These are phyloP conservation scores for Lactifluus rugatus DNA, from an alignment of 768 basidiomycete genomes.

Conservation along the genomic window DNA sequence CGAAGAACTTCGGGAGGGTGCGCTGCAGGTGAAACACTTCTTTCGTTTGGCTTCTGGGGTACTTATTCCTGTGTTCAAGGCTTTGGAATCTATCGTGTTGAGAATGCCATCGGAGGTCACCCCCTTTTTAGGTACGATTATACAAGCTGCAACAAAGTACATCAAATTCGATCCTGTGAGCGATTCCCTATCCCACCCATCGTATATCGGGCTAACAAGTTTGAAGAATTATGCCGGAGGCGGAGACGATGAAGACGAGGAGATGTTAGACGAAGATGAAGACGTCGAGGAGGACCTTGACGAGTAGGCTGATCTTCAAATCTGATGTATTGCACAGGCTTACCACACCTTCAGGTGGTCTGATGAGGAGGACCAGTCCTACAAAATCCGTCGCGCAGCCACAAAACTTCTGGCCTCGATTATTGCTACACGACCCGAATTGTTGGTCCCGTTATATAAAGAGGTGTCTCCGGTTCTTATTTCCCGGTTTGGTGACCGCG, in stretches of 20 bases:
- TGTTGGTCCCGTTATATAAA: constrained; percentile 69
- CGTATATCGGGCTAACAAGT: constrained; percentile 4
- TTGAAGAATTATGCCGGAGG: constrained; percentile 74
- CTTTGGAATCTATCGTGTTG: constrained; percentile 76
- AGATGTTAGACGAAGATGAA: constrained; percentile 55
- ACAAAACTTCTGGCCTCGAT: constrained; percentile 82
- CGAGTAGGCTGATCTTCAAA: constrained; percentile 39
- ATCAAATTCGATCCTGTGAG: constrained; percentile 92
- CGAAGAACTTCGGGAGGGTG: constrained; percentile 74
- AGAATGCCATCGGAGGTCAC: constrained; percentile 78
- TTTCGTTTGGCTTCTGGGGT: not conserved
- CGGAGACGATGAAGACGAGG: constrained; percentile 54
- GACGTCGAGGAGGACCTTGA: constrained; percentile 75
- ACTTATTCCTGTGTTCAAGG: constrained; percentile 33
- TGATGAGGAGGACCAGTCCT: constrained; percentile 96
- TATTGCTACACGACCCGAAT: constrained; percentile 84
- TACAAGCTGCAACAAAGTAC: constrained; percentile 60
- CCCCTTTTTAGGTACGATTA: constrained; percentile 56
- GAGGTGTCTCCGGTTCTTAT: constrained; percentile 83
- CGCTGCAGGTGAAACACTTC: constrained; percentile 49
- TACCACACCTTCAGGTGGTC: constrained; percentile 54
- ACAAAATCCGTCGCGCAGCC: constrained; percentile 91
- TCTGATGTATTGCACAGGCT: constrained; percentile 9
- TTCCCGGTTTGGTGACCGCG: constrained; percentile 86
- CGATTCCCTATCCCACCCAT: constrained; percentile 9